A percentile compares a stretch with the other conserved stretches of the same genome.
Evolutionary conservation across 2,329 filamentous ascomycete species (phyloP).

Genomic region (Coleophoma cylindrospora): DNA sequence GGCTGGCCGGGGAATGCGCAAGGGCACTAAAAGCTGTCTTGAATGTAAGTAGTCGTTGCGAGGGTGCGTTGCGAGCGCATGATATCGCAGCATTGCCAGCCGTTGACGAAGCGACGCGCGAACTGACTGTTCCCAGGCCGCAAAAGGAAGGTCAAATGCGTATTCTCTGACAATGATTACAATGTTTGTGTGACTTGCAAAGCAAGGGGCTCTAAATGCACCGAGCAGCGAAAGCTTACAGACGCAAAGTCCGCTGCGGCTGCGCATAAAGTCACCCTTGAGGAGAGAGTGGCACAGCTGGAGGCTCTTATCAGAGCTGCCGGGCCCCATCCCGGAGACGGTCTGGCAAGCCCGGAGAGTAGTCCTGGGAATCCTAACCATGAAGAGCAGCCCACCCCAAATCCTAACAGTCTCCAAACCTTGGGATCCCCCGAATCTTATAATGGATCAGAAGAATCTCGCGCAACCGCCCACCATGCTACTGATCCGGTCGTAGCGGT

Average conservation of each 20-base stretch:
- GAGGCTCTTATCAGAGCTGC: slow-evolving; percentile 3
- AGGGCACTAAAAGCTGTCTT: slow-evolving; percentile 8
- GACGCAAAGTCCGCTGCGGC: not conserved
- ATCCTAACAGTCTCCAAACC: not conserved
- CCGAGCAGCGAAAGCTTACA: slow-evolving; percentile 2
- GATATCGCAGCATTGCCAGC: too few species aligned
- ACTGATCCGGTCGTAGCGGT: slow-evolving; percentile 4
- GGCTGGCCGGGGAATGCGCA: slow-evolving; percentile 5
- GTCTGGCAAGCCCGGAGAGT: not conserved
- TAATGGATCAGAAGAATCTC: not conserved
- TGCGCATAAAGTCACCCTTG: not conserved
- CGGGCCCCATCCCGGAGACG: not conserved
- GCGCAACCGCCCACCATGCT: not conserved
- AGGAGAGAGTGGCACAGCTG: slow-evolving; percentile 2
- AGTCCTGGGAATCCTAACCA: not conserved
- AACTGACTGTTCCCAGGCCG: not conserved
- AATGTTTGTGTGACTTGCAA: slow-evolving; percentile 6
- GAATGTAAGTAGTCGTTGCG: slow-evolving; percentile 3
- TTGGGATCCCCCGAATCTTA: not conserved
- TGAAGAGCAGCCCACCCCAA: not conserved
- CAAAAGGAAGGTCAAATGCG: slow-evolving; percentile 9
- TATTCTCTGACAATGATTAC: slow-evolving; percentile 1
- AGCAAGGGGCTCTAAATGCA: slow-evolving; percentile 6
- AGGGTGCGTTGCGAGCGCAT: too few species aligned
- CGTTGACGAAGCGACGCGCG: too few species aligned